Base-by-base conservation (phyloP, 257 asterid genomes). In the Nicotiana noctiflora region DNA sequence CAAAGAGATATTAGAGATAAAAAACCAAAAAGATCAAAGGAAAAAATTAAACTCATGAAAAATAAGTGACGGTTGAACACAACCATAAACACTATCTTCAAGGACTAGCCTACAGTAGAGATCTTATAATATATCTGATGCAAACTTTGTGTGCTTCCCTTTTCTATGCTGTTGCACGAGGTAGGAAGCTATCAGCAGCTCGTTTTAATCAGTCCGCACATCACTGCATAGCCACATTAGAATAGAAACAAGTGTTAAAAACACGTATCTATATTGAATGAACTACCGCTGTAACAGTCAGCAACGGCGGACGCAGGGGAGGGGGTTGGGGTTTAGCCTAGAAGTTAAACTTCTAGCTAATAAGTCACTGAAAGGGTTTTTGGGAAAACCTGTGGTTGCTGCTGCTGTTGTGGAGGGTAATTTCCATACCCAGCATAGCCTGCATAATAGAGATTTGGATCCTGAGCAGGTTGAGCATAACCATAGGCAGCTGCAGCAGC, bases 371-470 rank as follows among this genome's bases (percentile, higher is more conserved):
- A 18, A 79, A 49, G 72, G 9, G 49, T 18, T 5, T 18, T 6
- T 8, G 46, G 61, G 11, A 53, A 55, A 81, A 90, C 95, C 97
- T 91, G 93, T 78, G 90, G 84, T 89, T 82, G 91, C 55, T 84
- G 93, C 85, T 82, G 93, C 85, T 82, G 91, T 82, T 87, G 89
- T 25, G 83, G 84, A 60, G 88, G 82, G 61, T 86, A 86, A 66
- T 77, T 83, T 55, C 89, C 89, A 81, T 86, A 88, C 51, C 89
- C 89, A n/a, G 88, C 85, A 21, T 88, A 86, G 6, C 89, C 91
- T 37, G 72, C 88, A 62, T 88, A 88, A 82, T 84, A 86, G 63
- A 88, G 51, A 82, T 84, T 88, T 34, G 89, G 87, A 72, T 88
- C 91, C 86, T 86, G 91, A 49, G 89, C 84, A 5, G 86, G 77